Conservation (phyloP, 2,329 filamentous ascomycete species). For the Aspergillus aculeatus region DNA sequence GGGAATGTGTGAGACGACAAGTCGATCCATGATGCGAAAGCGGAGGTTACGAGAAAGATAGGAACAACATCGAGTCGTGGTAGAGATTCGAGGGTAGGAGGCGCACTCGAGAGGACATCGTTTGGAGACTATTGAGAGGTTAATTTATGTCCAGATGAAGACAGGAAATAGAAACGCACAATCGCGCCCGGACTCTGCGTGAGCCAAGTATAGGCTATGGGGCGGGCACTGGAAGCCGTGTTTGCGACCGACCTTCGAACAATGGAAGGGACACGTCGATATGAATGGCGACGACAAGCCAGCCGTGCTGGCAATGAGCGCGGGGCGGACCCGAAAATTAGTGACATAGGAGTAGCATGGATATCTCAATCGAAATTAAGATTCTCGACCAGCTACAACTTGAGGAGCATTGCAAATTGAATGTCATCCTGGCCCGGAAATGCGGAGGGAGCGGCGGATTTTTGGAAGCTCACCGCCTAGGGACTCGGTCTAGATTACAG, state of each 20-base stretch:
- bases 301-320: slow-evolving; percentile 20
- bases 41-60: slow-evolving; percentile 38
- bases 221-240: slow-evolving; percentile 3
- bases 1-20: slow-evolving; percentile 31
- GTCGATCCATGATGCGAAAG: slow-evolving; percentile 40
- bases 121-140: slow-evolving; percentile 27
- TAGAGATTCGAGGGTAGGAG: slow-evolving; percentile 17
- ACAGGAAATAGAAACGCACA: slow-evolving; percentile 20
- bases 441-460: slow-evolving; percentile 2
- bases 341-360: slow-evolving; percentile 24
- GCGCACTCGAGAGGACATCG: slow-evolving; percentile 31
- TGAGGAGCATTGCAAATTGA: not conserved
- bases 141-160: not conserved
- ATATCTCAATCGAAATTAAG: not conserved
- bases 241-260: slow-evolving; percentile 17
- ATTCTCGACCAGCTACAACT: not conserved
- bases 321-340: slow-evolving; percentile 19
- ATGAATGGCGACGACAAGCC: slow-evolving; percentile 11
- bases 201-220: slow-evolving; percentile 35
- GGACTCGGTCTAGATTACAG: no score
- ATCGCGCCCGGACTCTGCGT: slow-evolving; percentile 30
- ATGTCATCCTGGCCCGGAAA: not conserved
- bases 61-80: slow-evolving; percentile 24
- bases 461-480: not conserved
- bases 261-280: not conserved